A percentile compares a stretch with the other conserved stretches of the same genome.
phyloP scores from a whole-genome alignment of 192 early-diverging fungal genomes.

The Chytriomyces sp. region DNA sequence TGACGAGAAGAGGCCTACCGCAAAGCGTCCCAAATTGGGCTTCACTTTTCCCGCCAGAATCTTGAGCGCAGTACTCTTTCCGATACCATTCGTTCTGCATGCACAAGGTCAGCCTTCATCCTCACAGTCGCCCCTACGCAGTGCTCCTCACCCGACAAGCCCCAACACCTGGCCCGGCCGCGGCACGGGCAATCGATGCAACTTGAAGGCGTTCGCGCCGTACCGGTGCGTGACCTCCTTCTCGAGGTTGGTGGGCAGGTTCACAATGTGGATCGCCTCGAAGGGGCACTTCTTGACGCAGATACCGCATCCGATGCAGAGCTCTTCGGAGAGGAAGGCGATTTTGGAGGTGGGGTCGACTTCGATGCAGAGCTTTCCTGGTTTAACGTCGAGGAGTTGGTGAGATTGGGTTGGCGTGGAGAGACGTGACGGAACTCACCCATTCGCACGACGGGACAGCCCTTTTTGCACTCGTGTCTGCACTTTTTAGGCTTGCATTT shows the following conservation, averaged over 20 bases:
- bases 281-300: constrained; percentile 98
- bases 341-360: constrained; percentile 85
- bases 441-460: constrained; percentile 95
- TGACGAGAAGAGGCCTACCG: constrained; percentile 43
- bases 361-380: constrained; percentile 94
- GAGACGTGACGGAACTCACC: constrained; percentile 60
- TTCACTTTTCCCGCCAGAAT: constrained; percentile 91
- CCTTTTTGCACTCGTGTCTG: constrained; percentile 95
- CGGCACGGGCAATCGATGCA: constrained; percentile 92
- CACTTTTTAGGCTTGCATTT: constrained; percentile 99
- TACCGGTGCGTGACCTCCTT: constrained; percentile 95
- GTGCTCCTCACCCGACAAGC: constrained; percentile 73
- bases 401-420: neutral
- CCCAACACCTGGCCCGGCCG: constrained; percentile 96
- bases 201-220: constrained; percentile 96
- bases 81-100: constrained; percentile 79
- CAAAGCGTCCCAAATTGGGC: constrained; percentile 91
- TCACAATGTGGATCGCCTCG: constrained; percentile 95
- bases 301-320: constrained; percentile 98
- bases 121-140: neutral
- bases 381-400: neutral
- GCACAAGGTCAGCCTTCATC: neutral
- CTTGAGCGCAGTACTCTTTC: constrained; percentile 94
- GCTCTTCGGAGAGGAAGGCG: constrained; percentile 88
- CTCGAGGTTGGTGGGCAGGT: constrained; percentile 94